Base-by-base conservation (phyloP, 805 yeast genomes). In the Tetrapisispora arboricola region DNA sequence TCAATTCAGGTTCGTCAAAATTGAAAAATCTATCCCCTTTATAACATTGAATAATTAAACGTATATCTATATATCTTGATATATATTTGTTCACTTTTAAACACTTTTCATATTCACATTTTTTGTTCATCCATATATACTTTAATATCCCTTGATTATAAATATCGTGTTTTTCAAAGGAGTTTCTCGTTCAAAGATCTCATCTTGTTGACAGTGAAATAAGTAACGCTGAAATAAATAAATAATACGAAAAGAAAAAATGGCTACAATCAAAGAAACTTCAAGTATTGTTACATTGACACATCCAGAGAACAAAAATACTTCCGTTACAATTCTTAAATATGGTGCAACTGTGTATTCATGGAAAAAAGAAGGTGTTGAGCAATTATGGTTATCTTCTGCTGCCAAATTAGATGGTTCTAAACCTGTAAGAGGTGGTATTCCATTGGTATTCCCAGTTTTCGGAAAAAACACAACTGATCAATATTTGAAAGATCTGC, bases 371-470 rank as follows among this genome's bases (percentile, higher is more conserved):
- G 65, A 71, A 17, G 84, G 81, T 25, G 61, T 67, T 39, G 96
- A 88, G 59, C 86, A 84, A 62, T 68, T 88, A 42, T 88, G 94
- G 92, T 66, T 80, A 22, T 73, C 79, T 4, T 58, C 66, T 8
- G 86, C 73, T 28, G 94, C 96, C 34, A 76, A 78, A 51, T 65
- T 88, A 45, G 96, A 88, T 55, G 96, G 96, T 6, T 65, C 88
- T 34, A 82, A 80, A 57, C 92, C 96, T 1, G 96, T 88, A n/a
- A 75, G 97, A 58, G 97, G 97, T 47, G 97, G 97, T 35, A 84
- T 88, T 39, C 97, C 97, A 10, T 66, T 88, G 16, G 96, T 88
- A 9, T 90, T 90, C 71, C 97, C 96, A 2, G 83, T 79, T 2
- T 82, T 82, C 55, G 96, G 96, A 42, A 86, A 75, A 47, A 58